These are phyloP conservation scores for Geosiphon pyriformis DNA, from an alignment of 192 early-diverging fungal species.

Conservation along the genomic window DNA sequence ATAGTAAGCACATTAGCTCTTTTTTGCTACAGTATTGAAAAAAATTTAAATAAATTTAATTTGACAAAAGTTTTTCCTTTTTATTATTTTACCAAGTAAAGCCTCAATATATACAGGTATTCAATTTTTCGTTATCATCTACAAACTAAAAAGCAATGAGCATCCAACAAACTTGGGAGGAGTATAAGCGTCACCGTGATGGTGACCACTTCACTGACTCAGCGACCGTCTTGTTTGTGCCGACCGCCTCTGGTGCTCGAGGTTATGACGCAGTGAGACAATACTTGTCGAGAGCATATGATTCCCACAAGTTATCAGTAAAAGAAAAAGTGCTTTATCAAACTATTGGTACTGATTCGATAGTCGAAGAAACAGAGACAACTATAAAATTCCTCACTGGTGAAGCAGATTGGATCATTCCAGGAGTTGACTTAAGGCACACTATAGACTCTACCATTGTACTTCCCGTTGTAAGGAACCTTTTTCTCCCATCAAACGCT, in stretches of 20 bases:
- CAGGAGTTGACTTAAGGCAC: constrained; percentile 34
- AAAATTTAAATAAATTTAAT: too few species aligned
- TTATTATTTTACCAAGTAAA: too few species aligned
- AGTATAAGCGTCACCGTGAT: constrained; percentile 17
- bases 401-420: constrained; percentile 35
- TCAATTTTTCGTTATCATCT: too few species aligned
- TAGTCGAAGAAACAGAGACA: constrained; percentile 39
- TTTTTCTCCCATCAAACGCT: background rate
- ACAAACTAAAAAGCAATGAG: too few species aligned
- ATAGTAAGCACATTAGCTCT: too few species aligned
- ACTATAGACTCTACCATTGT: constrained; percentile 31
- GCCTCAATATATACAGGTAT: too few species aligned
- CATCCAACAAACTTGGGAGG: constrained; percentile 15
- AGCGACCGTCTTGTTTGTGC: constrained; percentile 14
- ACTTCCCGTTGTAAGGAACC: constrained; percentile 33
- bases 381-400: constrained; percentile 41
- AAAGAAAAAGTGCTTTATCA: constrained; percentile 33
- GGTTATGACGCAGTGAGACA: constrained; percentile 21
- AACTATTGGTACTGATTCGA: constrained; percentile 34
- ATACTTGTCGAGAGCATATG: constrained; percentile 12
- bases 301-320: constrained; percentile 18
- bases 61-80: too few species aligned
- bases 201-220: constrained; percentile 23
- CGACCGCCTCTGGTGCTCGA: constrained; percentile 22
- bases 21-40: too few species aligned